Conservation (phyloP, 78 protist genomes). For the Blattamonas nauphoetae region DNA sequence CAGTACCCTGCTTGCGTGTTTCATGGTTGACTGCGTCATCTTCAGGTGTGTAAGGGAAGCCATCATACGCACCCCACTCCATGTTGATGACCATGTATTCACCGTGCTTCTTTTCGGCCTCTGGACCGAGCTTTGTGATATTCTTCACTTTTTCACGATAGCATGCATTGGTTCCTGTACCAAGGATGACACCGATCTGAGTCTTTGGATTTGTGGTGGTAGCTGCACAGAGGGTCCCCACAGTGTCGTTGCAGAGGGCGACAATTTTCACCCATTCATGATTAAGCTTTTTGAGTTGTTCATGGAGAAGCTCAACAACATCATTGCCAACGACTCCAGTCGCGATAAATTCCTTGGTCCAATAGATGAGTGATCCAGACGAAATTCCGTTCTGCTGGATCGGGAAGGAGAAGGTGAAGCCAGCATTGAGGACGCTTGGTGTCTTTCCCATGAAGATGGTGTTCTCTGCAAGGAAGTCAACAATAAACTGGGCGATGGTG, state of each 20-base stretch:
- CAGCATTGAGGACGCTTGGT: background rate
- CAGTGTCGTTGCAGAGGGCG: background rate
- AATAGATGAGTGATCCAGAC: background rate
- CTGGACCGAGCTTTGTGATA: background rate
- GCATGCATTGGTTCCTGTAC: conserved; percentile 11
- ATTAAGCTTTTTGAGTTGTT: background rate
- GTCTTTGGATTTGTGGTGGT: background rate
- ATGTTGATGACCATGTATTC: background rate
- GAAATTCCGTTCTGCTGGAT: background rate
- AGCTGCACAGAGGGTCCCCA: background rate
- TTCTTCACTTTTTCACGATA: background rate
- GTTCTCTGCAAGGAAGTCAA: background rate
- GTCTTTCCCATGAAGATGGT: background rate
- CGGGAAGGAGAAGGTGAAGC: background rate
- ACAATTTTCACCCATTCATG: background rate
- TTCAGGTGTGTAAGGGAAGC: background rate
- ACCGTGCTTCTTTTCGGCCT: background rate
- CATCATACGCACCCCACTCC: background rate
- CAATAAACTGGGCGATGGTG: background rate
- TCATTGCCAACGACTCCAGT: conserved; percentile 6
- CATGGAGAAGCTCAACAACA: background rate
- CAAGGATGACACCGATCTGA: background rate
- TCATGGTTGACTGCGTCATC: background rate
- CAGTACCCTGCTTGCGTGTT: background rate
- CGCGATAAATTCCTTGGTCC: conserved; percentile 9